phyloP scores from a whole-genome alignment of 2,329 filamentous ascomycete species.

The Alternaria alternata region DNA sequence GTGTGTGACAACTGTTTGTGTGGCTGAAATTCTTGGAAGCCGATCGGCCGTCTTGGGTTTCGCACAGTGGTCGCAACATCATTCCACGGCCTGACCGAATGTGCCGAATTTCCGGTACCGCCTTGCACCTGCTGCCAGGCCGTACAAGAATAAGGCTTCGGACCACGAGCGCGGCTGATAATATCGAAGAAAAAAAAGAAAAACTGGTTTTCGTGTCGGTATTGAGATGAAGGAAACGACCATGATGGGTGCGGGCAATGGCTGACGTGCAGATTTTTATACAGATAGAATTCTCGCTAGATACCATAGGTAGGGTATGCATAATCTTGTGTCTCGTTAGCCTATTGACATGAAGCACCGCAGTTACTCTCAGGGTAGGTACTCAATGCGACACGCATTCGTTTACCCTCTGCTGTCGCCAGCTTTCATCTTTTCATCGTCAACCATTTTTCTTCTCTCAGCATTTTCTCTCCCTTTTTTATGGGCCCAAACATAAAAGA shows the following conservation, averaged over 20 bases:
- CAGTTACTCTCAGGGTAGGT: background rate
- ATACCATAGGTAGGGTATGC: background rate
- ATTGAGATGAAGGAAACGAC: background rate
- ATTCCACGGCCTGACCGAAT: background rate
- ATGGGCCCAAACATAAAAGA: slow-evolving; percentile 50
- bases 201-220: background rate
- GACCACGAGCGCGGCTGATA: background rate
- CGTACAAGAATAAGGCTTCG: background rate
- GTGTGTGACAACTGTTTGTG: background rate
- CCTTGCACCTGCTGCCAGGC: background rate
- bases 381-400: background rate
- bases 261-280: background rate
- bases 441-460: slow-evolving; percentile 14
- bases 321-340: background rate
- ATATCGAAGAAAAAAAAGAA: background rate
- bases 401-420: background rate
- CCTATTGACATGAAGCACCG: background rate
- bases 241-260: background rate
- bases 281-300: background rate
- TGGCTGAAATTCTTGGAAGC: slow-evolving; percentile 12
- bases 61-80: slow-evolving; percentile 1
- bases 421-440: background rate
- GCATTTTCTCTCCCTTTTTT: slow-evolving; percentile 26
- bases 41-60: slow-evolving; percentile 19
- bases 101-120: slow-evolving; percentile 5